Evolutionary conservation across 495 filamentous ascomycete species (phyloP).

Genomic region (Neurospora sp.): DNA sequence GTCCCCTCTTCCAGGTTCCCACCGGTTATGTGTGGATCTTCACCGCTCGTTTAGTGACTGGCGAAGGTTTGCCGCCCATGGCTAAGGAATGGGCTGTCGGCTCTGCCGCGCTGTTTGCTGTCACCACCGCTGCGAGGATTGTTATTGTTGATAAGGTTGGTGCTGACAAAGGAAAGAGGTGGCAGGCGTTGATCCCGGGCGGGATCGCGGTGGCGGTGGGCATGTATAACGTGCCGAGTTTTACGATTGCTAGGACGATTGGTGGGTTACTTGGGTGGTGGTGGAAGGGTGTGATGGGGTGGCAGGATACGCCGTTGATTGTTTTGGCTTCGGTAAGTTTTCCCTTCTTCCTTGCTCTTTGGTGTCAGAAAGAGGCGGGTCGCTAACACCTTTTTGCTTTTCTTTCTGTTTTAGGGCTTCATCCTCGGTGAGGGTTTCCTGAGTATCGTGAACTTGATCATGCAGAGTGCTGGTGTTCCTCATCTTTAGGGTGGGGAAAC

Average conservation of each 20-base stretch:
- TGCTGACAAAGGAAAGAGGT: slow-evolving; percentile 29
- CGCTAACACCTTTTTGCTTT: slow-evolving; percentile 1
- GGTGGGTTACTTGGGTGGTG: slow-evolving; percentile 83
- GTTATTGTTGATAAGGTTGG: slow-evolving; percentile 8
- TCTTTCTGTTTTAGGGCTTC: slow-evolving; percentile 43
- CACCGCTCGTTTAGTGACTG: slow-evolving; percentile 88
- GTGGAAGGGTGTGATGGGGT: slow-evolving; percentile 46
- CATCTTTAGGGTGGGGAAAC: slow-evolving; percentile 43
- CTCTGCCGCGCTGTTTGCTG: slow-evolving; percentile 58
- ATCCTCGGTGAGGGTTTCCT: slow-evolving; percentile 91
- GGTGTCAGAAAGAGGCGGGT: background rate
- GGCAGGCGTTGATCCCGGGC: slow-evolving; percentile 63
- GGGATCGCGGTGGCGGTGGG: slow-evolving; percentile 92
- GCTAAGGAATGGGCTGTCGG: slow-evolving; percentile 66
- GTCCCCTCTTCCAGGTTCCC: slow-evolving; percentile 82
- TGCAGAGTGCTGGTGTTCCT: slow-evolving; percentile 72
- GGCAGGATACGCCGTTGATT: slow-evolving; percentile 48
- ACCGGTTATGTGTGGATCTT: slow-evolving; percentile 97
- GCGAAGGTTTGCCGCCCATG: slow-evolving; percentile 75
- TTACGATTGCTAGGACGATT: slow-evolving; percentile 80
- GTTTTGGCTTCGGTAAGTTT: slow-evolving; percentile 44
- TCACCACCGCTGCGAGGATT: slow-evolving; percentile 59
- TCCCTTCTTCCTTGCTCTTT: background rate
- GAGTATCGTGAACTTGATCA: slow-evolving; percentile 79
- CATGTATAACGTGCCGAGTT: slow-evolving; percentile 88